phyloP scores from a whole-genome alignment of 2,329 filamentous ascomycete genomes.

The Zymoseptoria brevis region DNA sequence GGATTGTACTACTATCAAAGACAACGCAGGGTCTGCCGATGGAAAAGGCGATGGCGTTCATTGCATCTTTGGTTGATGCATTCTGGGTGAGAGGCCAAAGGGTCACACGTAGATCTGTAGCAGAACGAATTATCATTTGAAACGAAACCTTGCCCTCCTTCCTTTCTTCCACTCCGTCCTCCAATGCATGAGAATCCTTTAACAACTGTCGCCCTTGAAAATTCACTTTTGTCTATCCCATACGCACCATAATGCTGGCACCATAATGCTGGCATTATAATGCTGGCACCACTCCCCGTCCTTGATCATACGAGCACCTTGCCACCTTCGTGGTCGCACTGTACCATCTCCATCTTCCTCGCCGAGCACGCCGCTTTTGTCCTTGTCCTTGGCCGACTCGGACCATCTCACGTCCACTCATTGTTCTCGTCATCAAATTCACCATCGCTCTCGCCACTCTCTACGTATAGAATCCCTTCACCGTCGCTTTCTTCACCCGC shows the following conservation, averaged over 20 bases:
- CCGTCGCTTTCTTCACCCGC: background rate
- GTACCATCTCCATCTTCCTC: no score
- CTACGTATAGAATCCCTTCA: background rate
- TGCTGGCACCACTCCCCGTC: background rate
- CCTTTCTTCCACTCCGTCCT: no score
- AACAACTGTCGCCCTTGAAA: background rate
- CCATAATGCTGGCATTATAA: background rate
- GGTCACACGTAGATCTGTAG: background rate
- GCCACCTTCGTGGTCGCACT: no score
- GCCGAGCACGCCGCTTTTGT: background rate
- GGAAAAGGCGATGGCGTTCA: background rate
- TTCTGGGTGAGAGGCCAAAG: background rate
- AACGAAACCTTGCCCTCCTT: background rate
- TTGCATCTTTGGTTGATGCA: background rate
- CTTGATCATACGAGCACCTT: background rate
- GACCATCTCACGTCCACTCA: background rate
- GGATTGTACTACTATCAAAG: background rate
- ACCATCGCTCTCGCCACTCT: background rate
- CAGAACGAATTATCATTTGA: background rate
- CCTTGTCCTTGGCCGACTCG: background rate
- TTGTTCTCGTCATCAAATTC: background rate
- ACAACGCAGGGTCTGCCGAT: background rate
- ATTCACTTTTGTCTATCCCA: background rate
- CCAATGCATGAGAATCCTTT: background rate
- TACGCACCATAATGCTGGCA: background rate